phyloP scores from a whole-genome alignment of 2,329 filamentous ascomycete genomes.

The Blastomyces percursus region DNA sequence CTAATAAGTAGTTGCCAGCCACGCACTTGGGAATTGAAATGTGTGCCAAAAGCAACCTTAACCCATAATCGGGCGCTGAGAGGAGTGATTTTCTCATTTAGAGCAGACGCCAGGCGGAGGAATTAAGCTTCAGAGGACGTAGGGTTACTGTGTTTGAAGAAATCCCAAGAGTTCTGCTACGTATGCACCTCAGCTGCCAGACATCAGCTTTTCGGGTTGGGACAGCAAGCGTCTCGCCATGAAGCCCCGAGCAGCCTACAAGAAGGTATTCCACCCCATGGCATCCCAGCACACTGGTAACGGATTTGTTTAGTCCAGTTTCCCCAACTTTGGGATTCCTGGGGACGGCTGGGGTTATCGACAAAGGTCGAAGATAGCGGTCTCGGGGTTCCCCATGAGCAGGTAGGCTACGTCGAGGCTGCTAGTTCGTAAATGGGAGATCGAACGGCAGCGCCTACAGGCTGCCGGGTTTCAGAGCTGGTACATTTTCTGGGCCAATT shows the following conservation, averaged over 20 bases:
- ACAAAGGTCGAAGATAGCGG: too few relatives aligned
- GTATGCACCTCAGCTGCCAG: neutral
- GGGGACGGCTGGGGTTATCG: neutral
- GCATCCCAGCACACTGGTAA: constrained; percentile 6
- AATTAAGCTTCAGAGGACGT: neutral
- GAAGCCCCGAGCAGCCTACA: neutral
- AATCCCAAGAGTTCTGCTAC: neutral
- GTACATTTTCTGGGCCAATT: neutral
- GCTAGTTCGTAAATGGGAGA: too few relatives aligned
- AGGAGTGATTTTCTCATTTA: neutral
- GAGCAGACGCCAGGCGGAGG: neutral
- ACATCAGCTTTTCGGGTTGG: neutral
- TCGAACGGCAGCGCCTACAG: neutral
- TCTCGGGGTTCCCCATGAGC: neutral
- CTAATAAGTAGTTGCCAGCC: neutral
- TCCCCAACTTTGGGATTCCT: neutral
- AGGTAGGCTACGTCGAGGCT: too few relatives aligned
- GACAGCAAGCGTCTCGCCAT: neutral
- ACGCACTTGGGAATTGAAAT: neutral
- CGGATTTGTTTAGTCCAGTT: neutral
- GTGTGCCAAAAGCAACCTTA: neutral
- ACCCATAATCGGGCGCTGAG: neutral
- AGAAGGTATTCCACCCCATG: neutral
- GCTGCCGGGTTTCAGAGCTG: neutral
- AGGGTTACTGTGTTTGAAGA: neutral